Percentiles rank a stretch among this genome's conserved stretches.
These are phyloP conservation scores for Hyaloscypha bicolor DNA, from an alignment of 495 filamentous ascomycete species.

Conservation along the genomic window DNA sequence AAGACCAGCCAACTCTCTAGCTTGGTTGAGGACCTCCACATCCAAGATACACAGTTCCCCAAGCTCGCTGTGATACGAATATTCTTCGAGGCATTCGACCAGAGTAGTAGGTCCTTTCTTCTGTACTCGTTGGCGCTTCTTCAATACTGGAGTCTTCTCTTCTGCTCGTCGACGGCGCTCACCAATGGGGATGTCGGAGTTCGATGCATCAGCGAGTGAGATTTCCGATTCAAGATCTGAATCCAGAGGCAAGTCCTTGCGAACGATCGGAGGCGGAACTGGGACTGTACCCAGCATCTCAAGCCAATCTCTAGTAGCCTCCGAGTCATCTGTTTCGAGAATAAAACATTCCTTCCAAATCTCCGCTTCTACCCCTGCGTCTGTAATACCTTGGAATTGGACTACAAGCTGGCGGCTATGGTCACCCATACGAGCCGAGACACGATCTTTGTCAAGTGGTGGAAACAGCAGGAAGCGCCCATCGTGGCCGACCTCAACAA, in stretches of 20 bases:
- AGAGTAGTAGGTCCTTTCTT: neutral
- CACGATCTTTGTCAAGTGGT: conserved; percentile 64
- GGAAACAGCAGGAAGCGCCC: conserved; percentile 90
- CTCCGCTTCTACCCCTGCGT: conserved; percentile 29
- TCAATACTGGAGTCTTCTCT: neutral
- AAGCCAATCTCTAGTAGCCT: conserved; percentile 83
- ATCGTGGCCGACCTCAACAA: conserved; percentile 80
- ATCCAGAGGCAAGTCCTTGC: neutral
- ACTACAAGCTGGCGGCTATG: conserved; percentile 69
- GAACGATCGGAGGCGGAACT: conserved; percentile 12
- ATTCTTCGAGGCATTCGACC: conserved; percentile 13
- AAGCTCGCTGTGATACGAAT: conserved; percentile 5
- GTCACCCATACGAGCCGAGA: conserved; percentile 83
- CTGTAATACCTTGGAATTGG: conserved; percentile 74
- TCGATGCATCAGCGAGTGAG: neutral
- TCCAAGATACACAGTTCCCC: conserved; percentile 9
- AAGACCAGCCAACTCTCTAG: conserved; percentile 21
- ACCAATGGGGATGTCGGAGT: conserved; percentile 30
- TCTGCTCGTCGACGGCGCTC: conserved; percentile 20
- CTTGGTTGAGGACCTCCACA: conserved; percentile 26
- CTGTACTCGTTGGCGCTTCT: neutral
- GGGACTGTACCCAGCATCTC: conserved; percentile 64
- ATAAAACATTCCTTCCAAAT: conserved; percentile 85
- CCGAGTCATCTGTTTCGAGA: conserved; percentile 69
- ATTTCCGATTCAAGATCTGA: conserved; percentile 4